Conservation (phyloP, 179 eudicot genomes). For the Gypsophila paniculata region DNA sequence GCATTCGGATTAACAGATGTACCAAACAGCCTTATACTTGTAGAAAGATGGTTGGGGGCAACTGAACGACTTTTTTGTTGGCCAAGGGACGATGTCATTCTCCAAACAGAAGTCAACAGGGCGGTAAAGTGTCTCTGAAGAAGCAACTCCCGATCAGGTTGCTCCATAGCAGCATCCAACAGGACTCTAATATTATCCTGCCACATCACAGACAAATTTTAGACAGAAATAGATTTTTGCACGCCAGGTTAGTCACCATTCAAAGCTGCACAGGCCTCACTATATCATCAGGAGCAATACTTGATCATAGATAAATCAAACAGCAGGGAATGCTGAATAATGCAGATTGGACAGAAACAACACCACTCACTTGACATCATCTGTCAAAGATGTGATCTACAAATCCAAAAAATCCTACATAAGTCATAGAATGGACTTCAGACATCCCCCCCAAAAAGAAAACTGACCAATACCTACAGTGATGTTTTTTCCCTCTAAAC, state of each 20-base stretch:
- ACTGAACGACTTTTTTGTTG: slow-evolving; percentile 31
- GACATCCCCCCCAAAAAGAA: not conserved
- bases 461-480: not conserved
- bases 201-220: slow-evolving; percentile 15
- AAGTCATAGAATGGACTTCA: not conserved
- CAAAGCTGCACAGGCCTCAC: slow-evolving; percentile 2
- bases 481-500: not conserved
- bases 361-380: slow-evolving; percentile 2
- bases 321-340: not conserved
- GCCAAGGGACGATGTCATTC: slow-evolving; percentile 37
- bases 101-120: slow-evolving; percentile 72
- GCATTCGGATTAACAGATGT: slow-evolving; percentile 35
- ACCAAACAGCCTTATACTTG: slow-evolving; percentile 43
- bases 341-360: not conserved
- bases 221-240: not conserved
- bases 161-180: slow-evolving; percentile 66
- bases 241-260: slow-evolving; percentile 1
- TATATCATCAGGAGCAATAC: not conserved
- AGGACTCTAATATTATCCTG: slow-evolving; percentile 78
- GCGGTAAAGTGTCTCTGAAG: slow-evolving; percentile 82
- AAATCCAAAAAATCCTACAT: not conserved
- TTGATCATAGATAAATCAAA: not conserved
- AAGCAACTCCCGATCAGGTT: slow-evolving; percentile 75
- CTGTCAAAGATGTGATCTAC: slow-evolving; percentile 2
- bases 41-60: slow-evolving; percentile 38